Evolutionary conservation across 1,284 basidiomycete species (phyloP), one percentile per base, ranked within the genome.

Genomic region (Ceratobasidium sp.): DNA sequence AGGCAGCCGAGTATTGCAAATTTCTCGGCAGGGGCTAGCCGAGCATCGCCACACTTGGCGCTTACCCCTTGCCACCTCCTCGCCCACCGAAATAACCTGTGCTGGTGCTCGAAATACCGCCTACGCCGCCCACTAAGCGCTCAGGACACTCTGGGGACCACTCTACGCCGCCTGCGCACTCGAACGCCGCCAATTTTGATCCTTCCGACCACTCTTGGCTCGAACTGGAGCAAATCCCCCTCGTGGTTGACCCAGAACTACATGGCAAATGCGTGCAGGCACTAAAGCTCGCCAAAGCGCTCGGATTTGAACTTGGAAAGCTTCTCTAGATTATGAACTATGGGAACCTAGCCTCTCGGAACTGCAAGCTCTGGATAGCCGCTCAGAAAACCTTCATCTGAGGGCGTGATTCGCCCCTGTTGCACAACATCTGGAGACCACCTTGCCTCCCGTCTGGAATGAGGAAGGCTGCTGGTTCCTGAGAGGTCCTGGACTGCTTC

Each of bases 121-220:
- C 59, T 3, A 17, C 26, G 7, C 23, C 6, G 59, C 1, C n/a
- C 10, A 10, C 59, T 17, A 10, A 7, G 23, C 23, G 3, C 17
- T 4, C n/a, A 20, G 56, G 23, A 57, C 12, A 6, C n/a, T 3
- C 28, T 26, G n/a, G 17, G 3, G 10, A 10, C 3, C 56, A 57
- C 12, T 23, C 56, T 57, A 26, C n/a, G n/a, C 23, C 12, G 28
- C 12, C n/a, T 12, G n/a, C 17, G 12, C 17, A 23, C 56, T 7
- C 56, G 4, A 13, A 7, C 17, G 9, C 17, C 20, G 59, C 26
- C 28, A 13, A 61, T 61, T 17, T 38, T 20, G 26, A 61, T 9
- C 26, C 33, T 38, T 26, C 59, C 59, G 28, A 61, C 28, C 59
- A 61, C 17, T 61, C 59, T 17, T 61, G 59, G 59, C 26, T 61